phyloP scores from a whole-genome alignment of 495 filamentous ascomycete genomes.

The Penicillium fimorum region DNA sequence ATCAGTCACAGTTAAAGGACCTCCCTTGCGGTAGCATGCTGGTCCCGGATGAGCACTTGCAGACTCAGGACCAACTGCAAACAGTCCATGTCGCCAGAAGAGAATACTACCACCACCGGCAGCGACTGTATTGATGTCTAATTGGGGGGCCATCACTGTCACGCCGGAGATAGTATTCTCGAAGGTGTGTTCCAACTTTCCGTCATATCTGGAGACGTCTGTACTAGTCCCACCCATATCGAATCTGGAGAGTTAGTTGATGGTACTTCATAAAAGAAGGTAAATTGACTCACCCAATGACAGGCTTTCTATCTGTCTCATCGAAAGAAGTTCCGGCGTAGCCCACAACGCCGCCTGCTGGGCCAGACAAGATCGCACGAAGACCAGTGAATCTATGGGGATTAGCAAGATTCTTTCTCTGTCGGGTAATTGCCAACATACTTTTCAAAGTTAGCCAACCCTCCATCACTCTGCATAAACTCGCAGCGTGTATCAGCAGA shows the following conservation, averaged over 20 bases:
- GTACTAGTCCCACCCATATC: slow-evolving; percentile 97
- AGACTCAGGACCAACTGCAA: slow-evolving; percentile 92
- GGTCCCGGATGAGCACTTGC: slow-evolving; percentile 92
- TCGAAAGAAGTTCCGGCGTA: slow-evolving; percentile 90
- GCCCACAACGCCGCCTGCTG: slow-evolving; percentile 69
- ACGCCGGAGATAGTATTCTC: slow-evolving; percentile 96
- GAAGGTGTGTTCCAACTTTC: slow-evolving; percentile 93
- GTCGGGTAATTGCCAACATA: background rate
- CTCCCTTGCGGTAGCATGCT: slow-evolving; percentile 92
- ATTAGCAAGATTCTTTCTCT: background rate
- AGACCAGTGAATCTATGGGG: slow-evolving; percentile 43
- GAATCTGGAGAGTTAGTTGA: slow-evolving; percentile 43
- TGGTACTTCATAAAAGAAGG: too few relatives aligned
- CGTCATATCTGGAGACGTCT: slow-evolving; percentile 90
- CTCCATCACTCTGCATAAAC: slow-evolving; percentile 49
- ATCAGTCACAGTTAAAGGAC: slow-evolving; percentile 89
- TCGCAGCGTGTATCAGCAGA: slow-evolving; percentile 36
- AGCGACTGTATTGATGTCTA: slow-evolving; percentile 99
- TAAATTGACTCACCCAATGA: slow-evolving; percentile 62
- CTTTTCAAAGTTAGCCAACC: slow-evolving; percentile 41
- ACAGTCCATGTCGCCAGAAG: slow-evolving; percentile 87
- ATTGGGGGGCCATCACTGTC: slow-evolving; percentile 88
- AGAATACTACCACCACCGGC: slow-evolving; percentile 89
- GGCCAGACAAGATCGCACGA: slow-evolving; percentile 50
- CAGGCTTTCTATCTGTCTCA: slow-evolving; percentile 70